Base-by-base conservation (phyloP, 2,329 filamentous ascomycete species). In the Thyridium curvatum region DNA sequence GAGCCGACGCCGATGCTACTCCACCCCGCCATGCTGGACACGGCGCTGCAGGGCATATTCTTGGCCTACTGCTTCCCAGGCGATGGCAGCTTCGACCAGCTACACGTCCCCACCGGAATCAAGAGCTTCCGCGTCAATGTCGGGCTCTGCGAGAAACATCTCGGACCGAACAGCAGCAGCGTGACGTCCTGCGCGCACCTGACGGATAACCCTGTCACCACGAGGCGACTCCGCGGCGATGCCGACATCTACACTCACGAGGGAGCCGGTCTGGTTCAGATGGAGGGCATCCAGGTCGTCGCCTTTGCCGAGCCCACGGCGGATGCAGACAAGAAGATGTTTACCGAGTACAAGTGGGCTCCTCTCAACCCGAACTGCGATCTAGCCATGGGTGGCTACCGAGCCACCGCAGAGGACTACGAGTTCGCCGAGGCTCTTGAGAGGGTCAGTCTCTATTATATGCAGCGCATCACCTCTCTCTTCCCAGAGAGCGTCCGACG, bases 31-130 rank as follows among this genome's bases (percentile, higher is more conserved):
- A 37, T 49, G 2, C 38, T 61, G 1, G 57, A 59, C 17, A 42
- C 45, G 4, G 52, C 54, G 2, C 51, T 61, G 28, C 58, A 61
- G 37, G 43, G 50, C 7, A 42, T 53, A 3, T 48, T 61, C 4
- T 41, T 46, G 2, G 54, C 54, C 1, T 51, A 49, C 18, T 50
- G 46, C 5, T 55, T 41, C 21, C 58, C 58, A 0, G 50, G 47
- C 1, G 58, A 60, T 17, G 52, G 47, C 4, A 46, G 42, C 4
- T 45, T 61, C 2, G 50, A 47, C 40, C 35, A 47, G 2, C 41
- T 55, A 3, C 50, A 55, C 34, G 41, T 59, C 2, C 54, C 53
- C 8, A 47, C 44, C 2, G 43, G 32, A 18, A 50, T 57, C 8
- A 29, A 29, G 14, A 41, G 30, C 6, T 38, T 52, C 16, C 28